A percentile compares a stretch with the other conserved stretches of the same genome.
Evolutionary conservation across 176 grass and related monocot species (phyloP).

Genomic region (Eleusine indica): DNA sequence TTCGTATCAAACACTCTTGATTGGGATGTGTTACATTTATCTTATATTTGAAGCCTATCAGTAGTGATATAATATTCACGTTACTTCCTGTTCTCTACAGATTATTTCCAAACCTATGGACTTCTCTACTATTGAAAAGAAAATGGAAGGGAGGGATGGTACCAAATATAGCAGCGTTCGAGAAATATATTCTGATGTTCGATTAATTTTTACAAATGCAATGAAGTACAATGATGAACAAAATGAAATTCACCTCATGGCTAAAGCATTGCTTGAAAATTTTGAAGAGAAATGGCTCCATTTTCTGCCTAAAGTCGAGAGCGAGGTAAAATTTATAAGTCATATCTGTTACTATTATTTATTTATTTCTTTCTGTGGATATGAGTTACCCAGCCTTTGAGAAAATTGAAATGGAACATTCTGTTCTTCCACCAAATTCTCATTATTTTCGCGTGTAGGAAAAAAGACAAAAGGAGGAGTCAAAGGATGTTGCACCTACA

Average conservation of each 20-base stretch:
- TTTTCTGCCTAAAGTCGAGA: conserved; percentile 83
- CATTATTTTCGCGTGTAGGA: conserved; percentile 56
- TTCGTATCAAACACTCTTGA: background rate
- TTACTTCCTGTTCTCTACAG: conserved; percentile 52
- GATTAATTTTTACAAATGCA: conserved; percentile 92
- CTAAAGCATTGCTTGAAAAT: conserved; percentile 81
- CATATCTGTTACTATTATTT: conserved; percentile 12
- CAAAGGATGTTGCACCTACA: conserved; percentile 45
- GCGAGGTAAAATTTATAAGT: conserved; percentile 60
- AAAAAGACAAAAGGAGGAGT: conserved; percentile 72
- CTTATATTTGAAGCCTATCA: conserved; percentile 15
- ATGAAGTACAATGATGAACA: conserved; percentile 85
- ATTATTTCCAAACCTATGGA: conserved; percentile 96
- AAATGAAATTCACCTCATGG: conserved; percentile 74
- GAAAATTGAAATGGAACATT: conserved; percentile 6
- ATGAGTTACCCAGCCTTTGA: too few relatives aligned
- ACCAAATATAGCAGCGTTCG: conserved; percentile 73
- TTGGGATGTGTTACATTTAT: background rate
- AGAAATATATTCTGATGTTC: conserved; percentile 93
- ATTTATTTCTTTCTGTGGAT: too few relatives aligned
- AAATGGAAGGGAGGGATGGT: conserved; percentile 89
- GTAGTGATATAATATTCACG: conserved; percentile 7
- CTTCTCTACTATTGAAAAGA: conserved; percentile 76
- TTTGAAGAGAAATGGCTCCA: conserved; percentile 92
- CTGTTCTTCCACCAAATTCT: conserved; percentile 24